Conservation (phyloP, 768 basidiomycete species). For the Mycena latifolia region DNA sequence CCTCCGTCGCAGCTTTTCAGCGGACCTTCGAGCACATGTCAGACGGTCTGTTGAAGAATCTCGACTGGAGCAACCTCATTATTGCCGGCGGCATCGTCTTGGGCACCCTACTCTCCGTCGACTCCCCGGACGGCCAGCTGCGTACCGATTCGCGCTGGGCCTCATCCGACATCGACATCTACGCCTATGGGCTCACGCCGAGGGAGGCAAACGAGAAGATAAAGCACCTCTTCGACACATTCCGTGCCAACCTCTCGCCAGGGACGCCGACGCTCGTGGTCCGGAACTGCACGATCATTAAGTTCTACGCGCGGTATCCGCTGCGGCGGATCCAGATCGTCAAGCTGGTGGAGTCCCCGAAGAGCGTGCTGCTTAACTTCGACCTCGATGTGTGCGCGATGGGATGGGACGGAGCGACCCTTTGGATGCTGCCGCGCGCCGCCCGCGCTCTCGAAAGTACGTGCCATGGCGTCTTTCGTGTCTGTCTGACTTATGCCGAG, state of each 20-base stretch:
- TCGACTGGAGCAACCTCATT: conserved; percentile 24
- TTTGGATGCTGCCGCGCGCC: conserved; percentile 31
- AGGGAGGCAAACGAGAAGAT: conserved; percentile 16
- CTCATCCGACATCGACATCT: conserved; percentile 27
- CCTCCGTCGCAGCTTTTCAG: conserved; percentile 12
- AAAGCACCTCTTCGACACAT: conserved; percentile 10
- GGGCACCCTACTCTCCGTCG: conserved; percentile 20
- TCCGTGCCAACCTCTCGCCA: conserved; percentile 20
- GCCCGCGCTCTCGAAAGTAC: conserved; percentile 29
- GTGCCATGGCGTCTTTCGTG: too few relatives aligned
- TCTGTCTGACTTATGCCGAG: too few relatives aligned
- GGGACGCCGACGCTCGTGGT: conserved; percentile 13
- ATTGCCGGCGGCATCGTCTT: conserved; percentile 25
- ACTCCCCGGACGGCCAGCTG: neutral
- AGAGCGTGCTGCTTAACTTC: conserved; percentile 23
- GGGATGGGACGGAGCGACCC: conserved; percentile 22
- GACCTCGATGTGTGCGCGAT: conserved; percentile 31
- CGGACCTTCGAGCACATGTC: conserved; percentile 23
- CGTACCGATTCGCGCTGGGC: conserved; percentile 6
- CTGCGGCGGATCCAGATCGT: conserved; percentile 29
- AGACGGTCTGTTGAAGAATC: conserved; percentile 20
- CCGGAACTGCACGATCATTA: conserved; percentile 20
- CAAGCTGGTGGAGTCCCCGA: conserved; percentile 17
- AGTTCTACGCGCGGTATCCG: conserved; percentile 26
- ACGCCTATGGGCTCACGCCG: conserved; percentile 17